These are phyloP conservation scores for Aspergillus jensenii DNA, from an alignment of 2,329 filamentous ascomycete species.

Conservation along the genomic window DNA sequence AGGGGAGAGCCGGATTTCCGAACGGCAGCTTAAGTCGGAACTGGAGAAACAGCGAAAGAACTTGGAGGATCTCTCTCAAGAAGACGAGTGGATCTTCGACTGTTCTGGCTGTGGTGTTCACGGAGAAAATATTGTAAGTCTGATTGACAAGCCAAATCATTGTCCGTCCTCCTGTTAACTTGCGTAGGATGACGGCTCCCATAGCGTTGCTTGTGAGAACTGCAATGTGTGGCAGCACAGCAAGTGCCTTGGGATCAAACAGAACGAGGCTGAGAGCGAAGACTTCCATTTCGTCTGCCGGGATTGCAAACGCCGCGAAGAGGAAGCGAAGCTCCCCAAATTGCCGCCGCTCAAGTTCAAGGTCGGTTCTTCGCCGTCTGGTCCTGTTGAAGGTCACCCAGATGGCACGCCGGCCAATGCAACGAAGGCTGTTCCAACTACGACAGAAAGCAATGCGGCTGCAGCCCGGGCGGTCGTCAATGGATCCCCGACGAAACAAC, in stretches of 20 bases:
- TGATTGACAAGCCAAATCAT: conserved; percentile 18
- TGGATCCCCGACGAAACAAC: conserved; percentile 21
- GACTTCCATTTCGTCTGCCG: conserved; percentile 86
- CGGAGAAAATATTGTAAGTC: conserved; percentile 68
- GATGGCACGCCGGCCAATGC: conserved; percentile 16
- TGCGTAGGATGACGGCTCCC: conserved; percentile 77
- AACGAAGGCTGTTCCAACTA: conserved; percentile 20
- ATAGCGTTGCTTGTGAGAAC: conserved; percentile 88
- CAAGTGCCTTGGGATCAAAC: conserved; percentile 78
- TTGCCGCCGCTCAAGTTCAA: conserved; percentile 62
- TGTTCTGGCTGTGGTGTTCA: conserved; percentile 84
- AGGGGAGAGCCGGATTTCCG: conserved; percentile 65
- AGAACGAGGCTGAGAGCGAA: conserved; percentile 75
- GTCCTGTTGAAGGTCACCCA: conserved; percentile 13
- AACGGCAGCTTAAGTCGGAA: conserved; percentile 76
- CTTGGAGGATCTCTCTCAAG: conserved; percentile 69
- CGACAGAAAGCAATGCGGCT: conserved; percentile 24
- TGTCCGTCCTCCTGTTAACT: conserved; percentile 21
- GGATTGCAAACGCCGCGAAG: conserved; percentile 69
- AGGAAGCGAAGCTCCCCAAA: conserved; percentile 62
- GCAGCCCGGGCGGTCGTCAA: conserved; percentile 18
- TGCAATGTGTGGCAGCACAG: conserved; percentile 98
- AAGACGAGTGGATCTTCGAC: conserved; percentile 92
- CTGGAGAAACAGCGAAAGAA: conserved; percentile 78
- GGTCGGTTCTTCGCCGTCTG: conserved; percentile 49